phyloP scores from a whole-genome alignment of 2,329 filamentous ascomycete species.

The Diplodia corticola region DNA sequence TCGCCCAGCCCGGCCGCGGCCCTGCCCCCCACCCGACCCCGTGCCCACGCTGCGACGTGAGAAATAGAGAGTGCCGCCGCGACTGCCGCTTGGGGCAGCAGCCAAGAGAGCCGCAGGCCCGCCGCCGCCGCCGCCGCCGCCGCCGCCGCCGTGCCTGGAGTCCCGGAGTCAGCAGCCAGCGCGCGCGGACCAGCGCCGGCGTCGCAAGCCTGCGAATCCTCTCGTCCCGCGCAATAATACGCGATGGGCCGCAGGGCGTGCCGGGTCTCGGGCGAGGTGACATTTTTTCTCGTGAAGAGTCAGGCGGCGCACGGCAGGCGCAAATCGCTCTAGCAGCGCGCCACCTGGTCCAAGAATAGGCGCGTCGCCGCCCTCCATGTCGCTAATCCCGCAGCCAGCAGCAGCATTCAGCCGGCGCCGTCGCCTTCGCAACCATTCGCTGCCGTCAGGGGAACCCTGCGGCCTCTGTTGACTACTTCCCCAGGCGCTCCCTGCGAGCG shows the following conservation, averaged over 20 bases:
- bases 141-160: not conserved
- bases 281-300: slow-evolving; percentile 17
- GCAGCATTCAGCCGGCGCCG: slow-evolving; percentile 12
- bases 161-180: not conserved
- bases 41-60: not conserved
- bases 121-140: too few species aligned
- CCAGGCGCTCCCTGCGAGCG: not conserved
- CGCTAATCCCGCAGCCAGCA: slow-evolving; percentile 10
- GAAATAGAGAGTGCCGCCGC: slow-evolving; percentile 14
- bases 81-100: not conserved
- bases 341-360: slow-evolving; percentile 19
- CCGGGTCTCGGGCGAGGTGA: slow-evolving; percentile 8
- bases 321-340: slow-evolving; percentile 20
- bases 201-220: slow-evolving; percentile 5
- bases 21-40: not conserved
- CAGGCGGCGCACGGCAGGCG: slow-evolving; percentile 13
- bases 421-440: slow-evolving; percentile 7
- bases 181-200: not conserved
- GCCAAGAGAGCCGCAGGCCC: slow-evolving; percentile 12
- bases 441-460: slow-evolving; percentile 15
- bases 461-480: slow-evolving; percentile 10
- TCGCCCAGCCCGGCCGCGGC: not conserved
- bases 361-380: slow-evolving; percentile 8
- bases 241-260: not conserved
- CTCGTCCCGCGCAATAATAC: not conserved